Evolutionary conservation across 2,329 filamentous ascomycete genomes (phyloP).

Genomic region (Ophiostoma perfectum): DNA sequence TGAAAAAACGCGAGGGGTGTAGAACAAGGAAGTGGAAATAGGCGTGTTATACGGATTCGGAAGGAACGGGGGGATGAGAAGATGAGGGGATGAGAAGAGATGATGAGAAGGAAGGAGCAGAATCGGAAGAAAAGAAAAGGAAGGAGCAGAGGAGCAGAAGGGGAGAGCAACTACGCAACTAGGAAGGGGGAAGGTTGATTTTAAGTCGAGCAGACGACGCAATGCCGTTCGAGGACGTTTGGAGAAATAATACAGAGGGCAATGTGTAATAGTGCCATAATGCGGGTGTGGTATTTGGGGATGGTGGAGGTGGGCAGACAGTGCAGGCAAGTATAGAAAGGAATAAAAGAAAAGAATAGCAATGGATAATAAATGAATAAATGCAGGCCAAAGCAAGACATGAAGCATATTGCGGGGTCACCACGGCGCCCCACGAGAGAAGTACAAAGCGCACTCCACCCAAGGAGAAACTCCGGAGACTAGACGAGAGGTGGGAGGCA

Average conservation of each 20-base stretch:
- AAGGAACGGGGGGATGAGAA: neutral
- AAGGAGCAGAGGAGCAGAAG: constrained; percentile 7
- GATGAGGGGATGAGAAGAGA: neutral
- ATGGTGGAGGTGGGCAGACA: constrained; percentile 1
- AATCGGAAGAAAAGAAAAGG: constrained; percentile 7
- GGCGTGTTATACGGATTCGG: constrained; percentile 10
- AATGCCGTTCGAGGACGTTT: neutral
- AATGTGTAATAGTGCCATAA: neutral
- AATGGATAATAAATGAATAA: neutral
- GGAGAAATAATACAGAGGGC: neutral
- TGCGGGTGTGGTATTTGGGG: constrained; percentile 12
- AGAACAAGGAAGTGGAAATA: constrained; percentile 4
- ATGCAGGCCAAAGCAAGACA: constrained; percentile 7
- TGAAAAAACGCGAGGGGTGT: neutral
- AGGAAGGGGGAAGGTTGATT: constrained; percentile 2
- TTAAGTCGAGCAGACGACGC: constrained; percentile 7
- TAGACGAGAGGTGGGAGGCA: neutral
- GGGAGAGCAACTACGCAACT: neutral
- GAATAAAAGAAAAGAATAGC: neutral
- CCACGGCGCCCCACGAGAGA: constrained; percentile 4
- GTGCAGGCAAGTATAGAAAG: constrained; percentile 5
- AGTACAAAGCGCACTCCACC: constrained; percentile 6
- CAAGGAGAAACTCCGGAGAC: constrained; percentile 12
- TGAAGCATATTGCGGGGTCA: constrained; percentile 14
- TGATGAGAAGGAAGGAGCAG: neutral